These are phyloP conservation scores for Trichoderma semiorbis DNA, from an alignment of 2,329 filamentous ascomycete genomes.

Conservation along the genomic window DNA sequence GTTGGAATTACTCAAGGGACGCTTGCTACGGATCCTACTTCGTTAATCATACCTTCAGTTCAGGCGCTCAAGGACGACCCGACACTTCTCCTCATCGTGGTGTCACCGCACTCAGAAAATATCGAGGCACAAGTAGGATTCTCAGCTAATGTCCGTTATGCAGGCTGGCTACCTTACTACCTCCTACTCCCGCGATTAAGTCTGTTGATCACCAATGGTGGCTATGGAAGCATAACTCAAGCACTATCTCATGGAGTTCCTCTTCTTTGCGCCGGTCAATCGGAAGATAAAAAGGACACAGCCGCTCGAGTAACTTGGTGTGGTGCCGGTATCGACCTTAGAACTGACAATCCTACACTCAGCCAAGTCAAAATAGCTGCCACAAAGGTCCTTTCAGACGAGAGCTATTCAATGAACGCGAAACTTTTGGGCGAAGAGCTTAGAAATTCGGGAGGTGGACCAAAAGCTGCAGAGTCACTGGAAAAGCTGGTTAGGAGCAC, in stretches of 20 bases:
- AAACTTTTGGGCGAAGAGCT: slow-evolving; percentile 27
- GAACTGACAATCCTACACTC: slow-evolving; percentile 33
- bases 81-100: slow-evolving; percentile 32
- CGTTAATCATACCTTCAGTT: slow-evolving; percentile 38
- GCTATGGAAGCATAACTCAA: slow-evolving; percentile 37
- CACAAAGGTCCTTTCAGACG: slow-evolving; percentile 26
- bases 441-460: slow-evolving; percentile 28
- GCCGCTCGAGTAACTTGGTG: slow-evolving; percentile 32
- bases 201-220: slow-evolving; percentile 37
- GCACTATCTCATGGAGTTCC: slow-evolving; percentile 35
- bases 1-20: slow-evolving; percentile 40
- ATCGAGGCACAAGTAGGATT: slow-evolving; percentile 26
- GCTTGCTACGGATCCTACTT: slow-evolving; percentile 35
- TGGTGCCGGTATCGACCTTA: slow-evolving; percentile 34
- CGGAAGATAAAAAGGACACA: slow-evolving; percentile 38
- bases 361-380: slow-evolving; percentile 27
- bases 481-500: slow-evolving; percentile 25
- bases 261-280: slow-evolving; percentile 35
- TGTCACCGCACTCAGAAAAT: slow-evolving; percentile 30
- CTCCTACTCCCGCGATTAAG: slow-evolving; percentile 33
- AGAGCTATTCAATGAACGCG: slow-evolving; percentile 24
- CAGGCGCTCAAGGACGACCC: slow-evolving; percentile 30
- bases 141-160: slow-evolving; percentile 29
- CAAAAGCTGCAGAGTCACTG: slow-evolving; percentile 27
- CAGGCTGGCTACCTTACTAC: slow-evolving; percentile 36